Conservation (phyloP, 345 rosid genomes). For the Citrus maxima region DNA sequence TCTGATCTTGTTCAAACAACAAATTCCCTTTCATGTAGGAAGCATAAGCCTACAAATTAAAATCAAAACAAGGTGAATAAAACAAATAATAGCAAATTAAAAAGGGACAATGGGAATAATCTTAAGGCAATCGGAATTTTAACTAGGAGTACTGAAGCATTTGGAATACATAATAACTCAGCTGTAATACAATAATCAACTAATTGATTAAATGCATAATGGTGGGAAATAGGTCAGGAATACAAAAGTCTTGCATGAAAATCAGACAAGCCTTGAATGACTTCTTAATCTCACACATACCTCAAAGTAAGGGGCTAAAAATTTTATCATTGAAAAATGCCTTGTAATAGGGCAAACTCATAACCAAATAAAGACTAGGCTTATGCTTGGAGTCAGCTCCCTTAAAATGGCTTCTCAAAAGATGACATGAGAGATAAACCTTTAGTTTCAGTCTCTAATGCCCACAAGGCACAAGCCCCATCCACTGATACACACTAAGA, state of each 20-base stretch:
- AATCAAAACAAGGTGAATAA: neutral
- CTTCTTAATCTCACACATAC: neutral
- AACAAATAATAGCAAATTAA: neutral
- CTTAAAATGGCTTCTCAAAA: neutral
- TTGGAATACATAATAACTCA: neutral
- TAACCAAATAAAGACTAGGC: neutral
- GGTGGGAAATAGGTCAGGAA: neutral
- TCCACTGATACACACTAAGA: neutral
- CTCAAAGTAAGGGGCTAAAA: neutral
- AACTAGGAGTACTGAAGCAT: neutral
- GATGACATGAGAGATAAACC: too few species aligned
- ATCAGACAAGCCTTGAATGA: neutral
- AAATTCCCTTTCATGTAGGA: constrained; percentile 94
- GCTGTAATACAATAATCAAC: neutral
- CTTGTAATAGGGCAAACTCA: neutral
- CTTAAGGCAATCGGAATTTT: neutral
- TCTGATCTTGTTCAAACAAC: constrained; percentile 93
- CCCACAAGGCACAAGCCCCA: neutral
- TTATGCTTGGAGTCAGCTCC: neutral
- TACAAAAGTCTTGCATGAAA: neutral
- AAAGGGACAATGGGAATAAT: constrained; percentile 1
- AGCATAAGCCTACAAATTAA: constrained; percentile 79
- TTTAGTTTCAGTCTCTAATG: too few species aligned
- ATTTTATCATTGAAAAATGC: neutral
- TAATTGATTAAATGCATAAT: neutral